phyloP scores from a whole-genome alignment of 116 monocot species.

The Thalassia testudinum region DNA sequence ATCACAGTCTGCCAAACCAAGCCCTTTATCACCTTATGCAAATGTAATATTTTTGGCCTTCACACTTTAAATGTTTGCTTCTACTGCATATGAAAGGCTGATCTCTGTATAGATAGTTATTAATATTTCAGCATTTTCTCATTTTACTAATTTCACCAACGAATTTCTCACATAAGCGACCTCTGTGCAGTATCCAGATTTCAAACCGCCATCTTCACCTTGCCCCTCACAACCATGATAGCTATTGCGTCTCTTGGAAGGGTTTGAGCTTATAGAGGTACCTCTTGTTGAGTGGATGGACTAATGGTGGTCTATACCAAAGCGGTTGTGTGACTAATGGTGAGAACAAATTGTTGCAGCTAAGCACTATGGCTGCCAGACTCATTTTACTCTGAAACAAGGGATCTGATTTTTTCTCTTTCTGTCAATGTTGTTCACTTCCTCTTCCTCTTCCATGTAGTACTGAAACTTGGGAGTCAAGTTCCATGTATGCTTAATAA shows the following conservation, averaged over 20 bases:
- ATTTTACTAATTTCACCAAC: not conserved
- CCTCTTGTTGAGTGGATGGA: too few relatives aligned
- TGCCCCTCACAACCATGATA: slow-evolving; percentile 47
- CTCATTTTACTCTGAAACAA: too few relatives aligned
- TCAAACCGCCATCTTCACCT: slow-evolving; percentile 87
- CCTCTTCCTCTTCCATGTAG: too few relatives aligned
- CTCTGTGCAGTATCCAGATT: slow-evolving; percentile 66
- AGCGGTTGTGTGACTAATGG: too few relatives aligned
- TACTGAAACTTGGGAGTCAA: too few relatives aligned
- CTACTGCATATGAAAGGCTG: not conserved
- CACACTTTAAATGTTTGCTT: not conserved
- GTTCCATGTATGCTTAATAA: too few relatives aligned
- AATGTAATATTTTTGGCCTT: slow-evolving; percentile 24
- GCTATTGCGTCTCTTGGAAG: not conserved
- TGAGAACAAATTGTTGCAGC: too few relatives aligned
- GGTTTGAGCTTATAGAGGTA: not conserved
- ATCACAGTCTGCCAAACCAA: slow-evolving; percentile 12
- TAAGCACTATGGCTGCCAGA: too few relatives aligned
- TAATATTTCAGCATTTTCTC: not conserved
- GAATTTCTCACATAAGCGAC: not conserved
- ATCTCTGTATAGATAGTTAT: not conserved
- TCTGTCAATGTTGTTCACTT: too few relatives aligned
- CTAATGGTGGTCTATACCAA: too few relatives aligned
- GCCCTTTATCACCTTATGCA: slow-evolving; percentile 85
- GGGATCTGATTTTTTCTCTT: too few relatives aligned